Base-by-base conservation (phyloP, 2,329 filamentous ascomycete species). In the Xylaria sp. region DNA sequence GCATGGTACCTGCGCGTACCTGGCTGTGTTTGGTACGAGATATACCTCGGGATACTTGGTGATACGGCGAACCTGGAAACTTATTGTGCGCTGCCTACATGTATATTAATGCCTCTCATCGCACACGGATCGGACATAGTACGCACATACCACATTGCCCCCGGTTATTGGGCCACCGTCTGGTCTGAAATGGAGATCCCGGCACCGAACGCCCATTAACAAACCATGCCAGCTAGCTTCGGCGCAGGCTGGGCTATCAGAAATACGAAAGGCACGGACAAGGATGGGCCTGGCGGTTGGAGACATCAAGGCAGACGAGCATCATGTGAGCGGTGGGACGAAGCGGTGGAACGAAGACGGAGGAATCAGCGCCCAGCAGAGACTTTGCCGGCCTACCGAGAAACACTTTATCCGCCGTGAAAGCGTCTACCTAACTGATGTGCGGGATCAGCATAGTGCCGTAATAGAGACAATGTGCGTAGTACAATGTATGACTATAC, bases 1-100 rank as follows among this genome's bases (percentile, higher is more conserved):
- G 65, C 65, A 69, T 64, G 25, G 65, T 67, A 67, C 67, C 61
- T 59, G 61, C 53, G 52, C 46, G 64, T 69, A 69, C 58, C 61
- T 23, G n/a, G 39, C 28, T 59, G 53, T 48, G 20, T 20, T 18
- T 18, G 58, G 64, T 60, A 64, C 67, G 32, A 53, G 15, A 20
- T 48, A 28, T 67, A 67, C 65, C 8, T 59, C 6, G 10, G 2
- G n/a, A 61, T 52, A 57, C 50, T 45, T 52, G 20, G 25, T 5
- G 23, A 55, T 15, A 6, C 28, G 34, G 15, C 12, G 15, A 36
- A 58, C 18, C 46, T 36, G 30, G 28, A 55, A 12, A 23, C 32
- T 50, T 36, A 15, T 28, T 48, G 45, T 23, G 45, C 45, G 23
- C 45, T 28, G 45, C 45, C 43, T 46, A 46, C 43, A 48, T 55